Conservation (phyloP, 202 grass and related monocot genomes). For the Panicum virgatum region DNA sequence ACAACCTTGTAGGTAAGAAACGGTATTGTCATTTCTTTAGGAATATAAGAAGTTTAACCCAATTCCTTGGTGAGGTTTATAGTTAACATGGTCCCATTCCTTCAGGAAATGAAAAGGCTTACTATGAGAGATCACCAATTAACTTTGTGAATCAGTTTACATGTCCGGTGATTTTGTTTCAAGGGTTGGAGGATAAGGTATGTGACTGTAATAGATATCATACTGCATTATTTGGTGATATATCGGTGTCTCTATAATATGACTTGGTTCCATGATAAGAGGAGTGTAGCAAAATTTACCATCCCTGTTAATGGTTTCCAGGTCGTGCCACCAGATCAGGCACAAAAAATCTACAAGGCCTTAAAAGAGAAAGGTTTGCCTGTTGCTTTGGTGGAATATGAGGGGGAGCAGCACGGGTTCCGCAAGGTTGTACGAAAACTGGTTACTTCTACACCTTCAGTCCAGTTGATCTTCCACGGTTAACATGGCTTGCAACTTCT, state of each 20-base stretch:
- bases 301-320: conserved; percentile 27
- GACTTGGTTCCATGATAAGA: neutral
- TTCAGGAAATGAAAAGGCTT: conserved; percentile 70
- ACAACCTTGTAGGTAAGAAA: conserved; percentile 88
- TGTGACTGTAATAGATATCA: conserved; percentile 12
- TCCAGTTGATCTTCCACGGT: neutral
- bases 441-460: neutral
- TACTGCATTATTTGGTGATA: conserved; percentile 1
- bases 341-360: conserved; percentile 75
- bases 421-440: conserved; percentile 55
- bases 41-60: neutral
- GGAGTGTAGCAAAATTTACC: no score
- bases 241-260: conserved; percentile 6
- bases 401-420: conserved; percentile 93
- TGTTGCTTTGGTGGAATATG: conserved; percentile 91
- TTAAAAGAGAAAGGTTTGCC: conserved; percentile 76
- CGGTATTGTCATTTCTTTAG: conserved; percentile 4
- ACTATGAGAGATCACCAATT: conserved; percentile 79
- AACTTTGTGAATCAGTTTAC: conserved; percentile 86
- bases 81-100: neutral
- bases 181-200: conserved; percentile 96
- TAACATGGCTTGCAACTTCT: neutral
- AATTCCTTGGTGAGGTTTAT: neutral
- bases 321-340: conserved; percentile 81
- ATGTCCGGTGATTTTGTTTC: conserved; percentile 91